Conservation (phyloP, 2,329 filamentous ascomycete genomes). For the Boeremia lycopersici region DNA sequence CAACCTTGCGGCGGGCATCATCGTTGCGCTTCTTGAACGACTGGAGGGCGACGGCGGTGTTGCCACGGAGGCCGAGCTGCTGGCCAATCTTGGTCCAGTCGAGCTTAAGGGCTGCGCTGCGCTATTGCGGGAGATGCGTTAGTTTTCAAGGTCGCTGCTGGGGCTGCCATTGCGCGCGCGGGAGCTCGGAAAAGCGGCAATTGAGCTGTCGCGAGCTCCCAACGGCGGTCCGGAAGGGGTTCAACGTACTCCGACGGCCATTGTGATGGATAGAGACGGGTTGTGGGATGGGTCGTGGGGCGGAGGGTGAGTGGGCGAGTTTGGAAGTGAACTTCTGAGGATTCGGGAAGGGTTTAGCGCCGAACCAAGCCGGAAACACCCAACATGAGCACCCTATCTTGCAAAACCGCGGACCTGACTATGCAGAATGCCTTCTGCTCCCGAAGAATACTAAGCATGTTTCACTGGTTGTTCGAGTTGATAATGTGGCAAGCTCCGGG, state of each 20-base stretch:
- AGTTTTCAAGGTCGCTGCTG: conserved; percentile 35
- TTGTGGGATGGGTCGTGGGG: conserved; percentile 32
- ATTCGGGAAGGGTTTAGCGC: conserved; percentile 3
- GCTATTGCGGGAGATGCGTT: conserved; percentile 61
- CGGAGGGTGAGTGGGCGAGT: conserved; percentile 9
- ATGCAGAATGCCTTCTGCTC: not conserved
- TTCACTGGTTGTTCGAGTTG: not conserved
- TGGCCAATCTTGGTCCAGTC: conserved; percentile 96
- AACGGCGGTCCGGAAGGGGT: conserved; percentile 16
- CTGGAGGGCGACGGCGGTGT: conserved; percentile 88
- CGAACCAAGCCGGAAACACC: conserved; percentile 9
- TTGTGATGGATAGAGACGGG: conserved; percentile 50
- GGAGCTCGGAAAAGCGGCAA: conserved; percentile 38
- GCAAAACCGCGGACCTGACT: not conserved
- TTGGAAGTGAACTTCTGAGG: conserved; percentile 17
- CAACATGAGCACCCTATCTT: not conserved
- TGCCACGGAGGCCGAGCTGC: conserved; percentile 94
- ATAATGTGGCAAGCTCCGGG: too few relatives aligned
- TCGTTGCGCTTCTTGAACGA: conserved; percentile 99
- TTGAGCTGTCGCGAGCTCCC: conserved; percentile 35
- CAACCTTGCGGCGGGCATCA: conserved; percentile 92
- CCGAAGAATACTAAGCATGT: not conserved
- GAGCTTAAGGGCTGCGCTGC: conserved; percentile 98
- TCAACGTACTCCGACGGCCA: conserved; percentile 52
- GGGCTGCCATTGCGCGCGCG: conserved; percentile 36